A percentile compares a stretch with the other conserved stretches of the same genome.
These are phyloP conservation scores for Aspergillus biplanus DNA, from an alignment of 495 filamentous ascomycete genomes.

Conservation along the genomic window DNA sequence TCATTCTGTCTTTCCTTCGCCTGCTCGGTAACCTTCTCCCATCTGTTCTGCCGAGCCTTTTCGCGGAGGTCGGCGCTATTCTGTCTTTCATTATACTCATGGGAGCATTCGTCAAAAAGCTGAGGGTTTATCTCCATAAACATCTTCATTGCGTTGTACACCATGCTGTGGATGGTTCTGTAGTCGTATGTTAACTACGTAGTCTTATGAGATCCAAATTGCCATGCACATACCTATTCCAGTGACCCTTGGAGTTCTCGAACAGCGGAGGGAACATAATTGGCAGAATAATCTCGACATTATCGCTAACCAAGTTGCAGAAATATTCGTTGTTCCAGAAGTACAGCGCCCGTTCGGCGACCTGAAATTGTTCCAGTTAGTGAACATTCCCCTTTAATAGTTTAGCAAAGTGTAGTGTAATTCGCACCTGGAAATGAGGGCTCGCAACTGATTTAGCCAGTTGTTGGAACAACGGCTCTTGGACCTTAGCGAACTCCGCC, in stretches of 20 bases:
- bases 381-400: neutral
- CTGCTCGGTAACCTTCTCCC: slow-evolving; percentile 81
- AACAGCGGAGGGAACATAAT: slow-evolving; percentile 99
- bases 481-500: slow-evolving; percentile 96
- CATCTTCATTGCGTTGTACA: slow-evolving; percentile 99
- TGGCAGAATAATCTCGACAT: slow-evolving; percentile 95
- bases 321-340: slow-evolving; percentile 99
- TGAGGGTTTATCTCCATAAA: slow-evolving; percentile 99
- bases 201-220: neutral
- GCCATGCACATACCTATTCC: slow-evolving; percentile 77
- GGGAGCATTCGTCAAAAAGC: slow-evolving; percentile 97
- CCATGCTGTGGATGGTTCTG: slow-evolving; percentile 99
- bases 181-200: slow-evolving; percentile 21
- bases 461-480: slow-evolving; percentile 96
- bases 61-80: slow-evolving; percentile 82
- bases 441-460: slow-evolving; percentile 97
- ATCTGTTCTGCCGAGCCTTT: slow-evolving; percentile 75
- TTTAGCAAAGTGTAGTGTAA: neutral
- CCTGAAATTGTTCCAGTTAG: slow-evolving; percentile 46
- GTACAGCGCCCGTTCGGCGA: slow-evolving; percentile 95
- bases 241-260: slow-evolving; percentile 99
- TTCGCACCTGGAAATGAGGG: slow-evolving; percentile 88
- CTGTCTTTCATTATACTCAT: slow-evolving; percentile 97
- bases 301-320: slow-evolving; percentile 98
- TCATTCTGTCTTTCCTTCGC: slow-evolving; percentile 69